Percentiles rank a stretch among this genome's conserved stretches.
Conservation (phyloP, 2,329 filamentous ascomycete genomes). For the Ophiostoma piceae region DNA sequence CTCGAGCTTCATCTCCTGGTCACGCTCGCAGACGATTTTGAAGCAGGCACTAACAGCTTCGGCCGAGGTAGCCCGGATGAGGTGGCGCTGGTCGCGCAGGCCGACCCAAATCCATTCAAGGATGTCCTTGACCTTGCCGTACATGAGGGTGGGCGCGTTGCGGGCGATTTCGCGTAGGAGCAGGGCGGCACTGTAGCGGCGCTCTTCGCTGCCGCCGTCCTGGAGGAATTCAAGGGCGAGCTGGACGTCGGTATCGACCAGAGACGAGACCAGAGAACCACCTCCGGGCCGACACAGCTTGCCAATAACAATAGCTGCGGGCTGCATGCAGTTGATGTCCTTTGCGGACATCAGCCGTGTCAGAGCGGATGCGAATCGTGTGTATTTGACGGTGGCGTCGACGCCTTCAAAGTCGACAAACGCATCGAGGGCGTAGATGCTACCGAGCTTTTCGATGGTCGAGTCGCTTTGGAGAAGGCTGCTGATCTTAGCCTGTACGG, state of each 20-base stretch:
- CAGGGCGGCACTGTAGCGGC: slow-evolving; percentile 87
- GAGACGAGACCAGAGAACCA: slow-evolving; percentile 86
- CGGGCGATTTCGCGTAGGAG: slow-evolving; percentile 84
- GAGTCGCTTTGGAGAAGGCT: slow-evolving; percentile 76
- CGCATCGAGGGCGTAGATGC: slow-evolving; percentile 84
- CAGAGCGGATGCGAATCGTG: slow-evolving; percentile 86
- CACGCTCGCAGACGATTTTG: slow-evolving; percentile 88
- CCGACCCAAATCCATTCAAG: slow-evolving; percentile 97
- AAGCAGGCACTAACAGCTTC: slow-evolving; percentile 94
- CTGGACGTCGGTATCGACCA: slow-evolving; percentile 95
- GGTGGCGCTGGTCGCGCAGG: slow-evolving; percentile 78
- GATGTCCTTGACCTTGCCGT: slow-evolving; percentile 89
- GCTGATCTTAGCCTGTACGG: slow-evolving; percentile 54
- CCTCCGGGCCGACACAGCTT: slow-evolving; percentile 88
- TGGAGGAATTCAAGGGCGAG: slow-evolving; percentile 95
- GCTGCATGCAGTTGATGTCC: slow-evolving; percentile 84
- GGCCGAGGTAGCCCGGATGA: slow-evolving; percentile 86
- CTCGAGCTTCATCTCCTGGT: slow-evolving; percentile 75
- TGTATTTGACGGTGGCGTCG: slow-evolving; percentile 88
- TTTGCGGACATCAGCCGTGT: slow-evolving; percentile 83
- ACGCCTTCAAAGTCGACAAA: slow-evolving; percentile 96
- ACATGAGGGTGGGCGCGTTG: slow-evolving; percentile 92
- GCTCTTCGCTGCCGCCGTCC: slow-evolving; percentile 86
- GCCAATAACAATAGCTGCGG: slow-evolving; percentile 81
- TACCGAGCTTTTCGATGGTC: slow-evolving; percentile 81